These are phyloP conservation scores for Huntiella moniliformis DNA, from an alignment of 2,329 filamentous ascomycete species.

Conservation along the genomic window DNA sequence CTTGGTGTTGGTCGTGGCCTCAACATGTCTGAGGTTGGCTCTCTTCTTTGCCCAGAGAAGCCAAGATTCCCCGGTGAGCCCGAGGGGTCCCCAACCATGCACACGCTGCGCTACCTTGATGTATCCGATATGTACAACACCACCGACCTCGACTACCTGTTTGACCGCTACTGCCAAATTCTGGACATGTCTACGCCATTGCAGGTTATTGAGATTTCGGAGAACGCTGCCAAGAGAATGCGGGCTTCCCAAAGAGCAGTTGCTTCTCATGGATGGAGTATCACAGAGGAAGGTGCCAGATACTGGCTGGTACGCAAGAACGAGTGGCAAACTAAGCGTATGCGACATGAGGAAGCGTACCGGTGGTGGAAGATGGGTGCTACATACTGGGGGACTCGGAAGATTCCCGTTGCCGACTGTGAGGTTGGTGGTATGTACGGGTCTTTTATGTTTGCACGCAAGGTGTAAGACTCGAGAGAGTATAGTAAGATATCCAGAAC, in stretches of 20 bases:
- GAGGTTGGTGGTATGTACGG: slow-evolving; percentile 94
- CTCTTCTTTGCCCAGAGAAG: slow-evolving; percentile 39
- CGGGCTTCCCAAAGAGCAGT: slow-evolving; percentile 44
- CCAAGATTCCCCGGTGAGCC: slow-evolving; percentile 48
- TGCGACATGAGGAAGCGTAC: slow-evolving; percentile 25
- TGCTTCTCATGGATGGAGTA: slow-evolving; percentile 46
- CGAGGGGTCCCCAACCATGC: slow-evolving; percentile 48
- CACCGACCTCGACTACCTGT: slow-evolving; percentile 31
- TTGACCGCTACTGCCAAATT: slow-evolving; percentile 32
- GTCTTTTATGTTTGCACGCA: slow-evolving; percentile 43
- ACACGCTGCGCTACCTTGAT: slow-evolving; percentile 56
- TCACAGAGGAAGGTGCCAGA: slow-evolving; percentile 47
- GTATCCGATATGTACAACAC: slow-evolving; percentile 36
- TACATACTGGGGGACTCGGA: slow-evolving; percentile 69
- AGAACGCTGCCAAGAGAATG: slow-evolving; percentile 46
- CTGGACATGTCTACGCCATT: slow-evolving; percentile 47
- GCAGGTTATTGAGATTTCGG: slow-evolving; percentile 56
- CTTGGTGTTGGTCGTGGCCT: slow-evolving; percentile 53
- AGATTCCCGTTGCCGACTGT: slow-evolving; percentile 76
- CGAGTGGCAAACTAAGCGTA: slow-evolving; percentile 17
- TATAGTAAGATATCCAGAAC: too few relatives aligned
- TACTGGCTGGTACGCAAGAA: slow-evolving; percentile 47
- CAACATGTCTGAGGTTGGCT: slow-evolving; percentile 44
- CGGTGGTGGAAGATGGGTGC: slow-evolving; percentile 72
- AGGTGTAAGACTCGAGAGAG: slow-evolving; percentile 23